phyloP scores from a whole-genome alignment of 768 basidiomycete genomes.

The Mycena polygramma region DNA sequence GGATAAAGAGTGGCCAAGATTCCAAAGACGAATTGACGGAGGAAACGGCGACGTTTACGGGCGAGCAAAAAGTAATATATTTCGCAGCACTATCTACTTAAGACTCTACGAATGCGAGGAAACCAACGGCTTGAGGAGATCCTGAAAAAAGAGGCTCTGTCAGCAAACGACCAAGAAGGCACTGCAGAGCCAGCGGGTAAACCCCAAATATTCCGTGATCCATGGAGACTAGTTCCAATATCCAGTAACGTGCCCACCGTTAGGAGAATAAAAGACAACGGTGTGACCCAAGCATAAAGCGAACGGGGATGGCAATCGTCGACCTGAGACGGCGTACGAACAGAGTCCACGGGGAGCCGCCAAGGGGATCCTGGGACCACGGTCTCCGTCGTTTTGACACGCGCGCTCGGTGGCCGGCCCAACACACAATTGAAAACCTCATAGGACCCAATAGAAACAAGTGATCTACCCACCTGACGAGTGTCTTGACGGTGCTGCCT shows the following conservation, averaged over 20 bases:
- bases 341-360: background rate
- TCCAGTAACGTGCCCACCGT: no score
- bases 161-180: background rate
- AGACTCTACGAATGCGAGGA: no score
- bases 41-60: no score
- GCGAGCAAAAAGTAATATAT: no score
- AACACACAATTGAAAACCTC: background rate
- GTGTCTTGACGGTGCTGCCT: background rate
- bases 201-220: slow-evolving; percentile 13
- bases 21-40: no score
- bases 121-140: no score
- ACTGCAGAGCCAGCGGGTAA: slow-evolving; percentile 15
- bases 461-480: background rate
- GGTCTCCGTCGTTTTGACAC: slow-evolving; percentile 2
- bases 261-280: background rate
- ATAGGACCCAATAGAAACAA: background rate
- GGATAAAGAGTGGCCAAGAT: no score
- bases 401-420: slow-evolving; percentile 4
- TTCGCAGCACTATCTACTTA: no score
- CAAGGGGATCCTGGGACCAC: slow-evolving; percentile 12
- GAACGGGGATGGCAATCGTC: slow-evolving; percentile 6
- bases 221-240: slow-evolving; percentile 4
- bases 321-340: slow-evolving; percentile 3
- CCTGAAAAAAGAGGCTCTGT: background rate
- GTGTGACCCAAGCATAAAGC: slow-evolving; percentile 21